phyloP scores from a whole-genome alignment of 2,329 filamentous ascomycete species.

The Scortechinia acanthostroma region DNA sequence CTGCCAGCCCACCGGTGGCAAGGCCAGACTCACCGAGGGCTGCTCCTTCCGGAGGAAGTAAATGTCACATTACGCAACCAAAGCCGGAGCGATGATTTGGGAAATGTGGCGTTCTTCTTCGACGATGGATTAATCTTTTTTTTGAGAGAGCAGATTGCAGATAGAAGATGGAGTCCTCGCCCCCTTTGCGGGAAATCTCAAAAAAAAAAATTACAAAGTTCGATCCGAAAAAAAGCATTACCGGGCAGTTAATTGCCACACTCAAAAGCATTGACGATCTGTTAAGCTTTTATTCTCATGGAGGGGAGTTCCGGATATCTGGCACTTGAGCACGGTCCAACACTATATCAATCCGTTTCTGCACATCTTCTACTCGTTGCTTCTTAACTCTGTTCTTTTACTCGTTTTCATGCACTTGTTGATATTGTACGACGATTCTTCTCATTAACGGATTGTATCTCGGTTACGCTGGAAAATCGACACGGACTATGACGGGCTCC shows the following conservation, averaged over 20 bases:
- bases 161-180: constrained; percentile 2
- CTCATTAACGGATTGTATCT: no score
- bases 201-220: background rate
- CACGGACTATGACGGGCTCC: no score
- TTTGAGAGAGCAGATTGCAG: background rate
- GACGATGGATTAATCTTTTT: background rate
- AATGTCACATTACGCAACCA: constrained; percentile 26
- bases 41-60: constrained; percentile 99
- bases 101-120: constrained; percentile 1
- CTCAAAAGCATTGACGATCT: no score
- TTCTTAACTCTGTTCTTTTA: background rate
- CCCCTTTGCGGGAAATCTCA: background rate
- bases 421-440: no score
- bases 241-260: no score
- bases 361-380: background rate
- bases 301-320: constrained; percentile 3
- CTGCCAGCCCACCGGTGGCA: constrained; percentile 98
- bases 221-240: background rate
- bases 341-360: background rate
- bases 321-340: background rate
- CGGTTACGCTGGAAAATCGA: no score
- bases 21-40: constrained; percentile 97
- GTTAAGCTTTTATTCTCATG: no score
- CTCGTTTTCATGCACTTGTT: background rate
- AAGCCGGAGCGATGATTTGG: background rate